Evolutionary conservation across 2,329 filamentous ascomycete genomes (phyloP).

Genomic region (Venturia effusa): DNA sequence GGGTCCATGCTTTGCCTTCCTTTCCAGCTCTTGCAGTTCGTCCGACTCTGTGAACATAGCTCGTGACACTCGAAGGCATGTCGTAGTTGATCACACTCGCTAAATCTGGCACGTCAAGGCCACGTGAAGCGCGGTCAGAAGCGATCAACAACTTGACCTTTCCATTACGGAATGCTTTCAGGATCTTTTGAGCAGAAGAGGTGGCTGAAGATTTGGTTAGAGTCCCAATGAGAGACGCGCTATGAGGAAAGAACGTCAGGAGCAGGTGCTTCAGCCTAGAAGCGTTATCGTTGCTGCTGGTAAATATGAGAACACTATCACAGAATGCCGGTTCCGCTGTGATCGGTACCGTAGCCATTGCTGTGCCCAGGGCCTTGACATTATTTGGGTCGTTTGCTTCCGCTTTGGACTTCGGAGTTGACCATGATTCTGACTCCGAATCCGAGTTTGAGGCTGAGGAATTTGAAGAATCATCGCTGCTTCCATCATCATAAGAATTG

Average conservation of each 20-base stretch:
- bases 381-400: not conserved
- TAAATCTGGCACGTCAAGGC: slow-evolving; percentile 70
- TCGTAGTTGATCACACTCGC: slow-evolving; percentile 92
- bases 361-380: not conserved
- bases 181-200: slow-evolving; percentile 54
- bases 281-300: slow-evolving; percentile 79
- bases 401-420: not conserved
- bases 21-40: slow-evolving; percentile 77
- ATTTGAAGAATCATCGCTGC: slow-evolving; percentile 5
- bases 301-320: slow-evolving; percentile 63
- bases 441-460: not conserved
- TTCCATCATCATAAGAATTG: slow-evolving; percentile 12
- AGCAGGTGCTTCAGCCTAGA: slow-evolving; percentile 78
- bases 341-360: not conserved
- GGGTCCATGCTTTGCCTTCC: slow-evolving; percentile 69
- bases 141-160: slow-evolving; percentile 69
- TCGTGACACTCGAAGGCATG: slow-evolving; percentile 66
- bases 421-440: not conserved
- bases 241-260: slow-evolving; percentile 49
- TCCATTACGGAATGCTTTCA: slow-evolving; percentile 51
- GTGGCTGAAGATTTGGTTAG: slow-evolving; percentile 72
- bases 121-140: slow-evolving; percentile 86
- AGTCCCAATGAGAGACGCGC: slow-evolving; percentile 50
- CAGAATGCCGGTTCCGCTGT: not conserved
- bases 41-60: slow-evolving; percentile 86